These are phyloP conservation scores for Brasenia schreberi DNA, from an alignment of 164 flowering plant species.

Conservation along the genomic window DNA sequence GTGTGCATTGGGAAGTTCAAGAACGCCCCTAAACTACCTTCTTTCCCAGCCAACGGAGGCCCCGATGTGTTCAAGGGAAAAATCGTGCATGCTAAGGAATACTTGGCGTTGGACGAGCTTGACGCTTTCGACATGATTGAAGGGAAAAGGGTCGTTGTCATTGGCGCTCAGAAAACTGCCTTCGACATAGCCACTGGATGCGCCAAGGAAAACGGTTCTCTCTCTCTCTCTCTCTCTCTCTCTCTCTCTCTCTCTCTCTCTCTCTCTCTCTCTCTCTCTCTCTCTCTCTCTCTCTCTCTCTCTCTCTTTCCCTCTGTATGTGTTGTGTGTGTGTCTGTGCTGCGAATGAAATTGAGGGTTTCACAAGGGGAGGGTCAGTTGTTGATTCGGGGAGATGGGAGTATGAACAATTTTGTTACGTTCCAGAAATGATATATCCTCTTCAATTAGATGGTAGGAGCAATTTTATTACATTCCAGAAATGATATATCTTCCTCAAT, in stretches of 20 bases:
- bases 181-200: conserved; percentile 35
- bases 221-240: neutral
- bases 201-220: conserved; percentile 22
- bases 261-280: neutral
- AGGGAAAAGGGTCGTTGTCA: conserved; percentile 27
- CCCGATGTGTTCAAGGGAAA: conserved; percentile 37
- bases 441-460: too few species aligned
- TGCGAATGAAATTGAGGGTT: too few species aligned
- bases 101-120: conserved; percentile 31
- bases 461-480: too few species aligned
- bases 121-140: conserved; percentile 20
- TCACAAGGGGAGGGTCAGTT: too few species aligned
- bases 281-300: neutral
- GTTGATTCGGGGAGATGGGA: too few species aligned
- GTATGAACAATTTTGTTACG: too few species aligned
- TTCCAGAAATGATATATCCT: too few species aligned
- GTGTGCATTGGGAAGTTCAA: conserved; percentile 41
- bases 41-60: conserved; percentile 27
- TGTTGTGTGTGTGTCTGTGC: too few species aligned
- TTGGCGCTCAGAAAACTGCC: conserved; percentile 49
- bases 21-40: conserved; percentile 39
- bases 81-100: conserved; percentile 53
- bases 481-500: too few species aligned
- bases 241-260: neutral
- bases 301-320: too few species aligned